phyloP scores from a whole-genome alignment of 306 rosid genomes.

The Carpinus fangiana region DNA sequence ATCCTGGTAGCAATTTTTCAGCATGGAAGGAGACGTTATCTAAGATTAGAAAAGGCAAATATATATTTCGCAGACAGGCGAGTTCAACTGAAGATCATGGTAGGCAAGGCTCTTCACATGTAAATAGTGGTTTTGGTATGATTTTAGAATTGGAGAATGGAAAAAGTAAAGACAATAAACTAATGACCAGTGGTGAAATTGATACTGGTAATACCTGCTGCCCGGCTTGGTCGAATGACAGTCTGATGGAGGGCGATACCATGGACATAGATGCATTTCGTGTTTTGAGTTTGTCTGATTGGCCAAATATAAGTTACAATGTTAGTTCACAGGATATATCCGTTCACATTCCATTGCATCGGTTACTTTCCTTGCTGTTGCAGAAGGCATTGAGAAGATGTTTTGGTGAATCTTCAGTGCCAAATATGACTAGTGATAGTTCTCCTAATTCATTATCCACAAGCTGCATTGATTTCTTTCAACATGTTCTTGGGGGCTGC shows the following conservation, averaged over 20 bases:
- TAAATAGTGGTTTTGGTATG: conserved; percentile 29
- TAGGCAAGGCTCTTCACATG: conserved; percentile 36
- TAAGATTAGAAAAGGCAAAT: conserved; percentile 60
- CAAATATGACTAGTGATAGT: conserved; percentile 41
- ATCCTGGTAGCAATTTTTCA: conserved; percentile 55
- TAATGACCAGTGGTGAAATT: conserved; percentile 40
- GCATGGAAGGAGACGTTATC: conserved; percentile 60
- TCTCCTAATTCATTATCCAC: conserved; percentile 41
- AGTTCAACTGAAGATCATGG: conserved; percentile 64
- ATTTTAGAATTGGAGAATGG: conserved; percentile 34
- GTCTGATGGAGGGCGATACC: conserved; percentile 63
- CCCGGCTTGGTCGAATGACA: conserved; percentile 39
- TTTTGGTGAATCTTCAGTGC: conserved; percentile 56
- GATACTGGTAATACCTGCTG: conserved; percentile 35
- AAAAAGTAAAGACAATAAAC: conserved; percentile 38
- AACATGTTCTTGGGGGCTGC: conserved; percentile 68
- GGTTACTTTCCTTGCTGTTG: conserved; percentile 81
- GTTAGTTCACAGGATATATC: conserved; percentile 88
- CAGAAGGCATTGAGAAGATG: conserved; percentile 69
- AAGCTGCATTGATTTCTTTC: conserved; percentile 61
- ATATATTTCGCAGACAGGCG: conserved; percentile 56
- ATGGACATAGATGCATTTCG: conserved; percentile 53
- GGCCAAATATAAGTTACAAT: conserved; percentile 86
- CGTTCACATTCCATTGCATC: conserved; percentile 83
- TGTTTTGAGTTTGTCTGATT: conserved; percentile 65